phyloP scores from a whole-genome alignment of 148 eudicot species.

The Rhododendron vialii region DNA sequence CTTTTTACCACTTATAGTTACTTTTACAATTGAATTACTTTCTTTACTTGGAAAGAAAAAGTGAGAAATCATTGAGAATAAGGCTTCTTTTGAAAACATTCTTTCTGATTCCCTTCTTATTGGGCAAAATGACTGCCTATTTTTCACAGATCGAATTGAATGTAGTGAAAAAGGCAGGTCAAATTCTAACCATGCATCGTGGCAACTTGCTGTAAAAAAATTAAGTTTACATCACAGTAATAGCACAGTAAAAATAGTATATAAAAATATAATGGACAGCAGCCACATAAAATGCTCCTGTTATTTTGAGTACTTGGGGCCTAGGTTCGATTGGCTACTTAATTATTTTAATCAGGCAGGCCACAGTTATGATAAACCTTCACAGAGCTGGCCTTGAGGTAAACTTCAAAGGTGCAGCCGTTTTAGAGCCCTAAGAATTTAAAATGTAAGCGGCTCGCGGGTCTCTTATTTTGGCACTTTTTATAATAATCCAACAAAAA shows the following conservation, averaged over 20 bases:
- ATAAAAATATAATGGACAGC: neutral
- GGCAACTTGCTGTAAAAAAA: neutral
- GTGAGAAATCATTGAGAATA: neutral
- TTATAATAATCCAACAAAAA: no score
- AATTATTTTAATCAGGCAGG: neutral
- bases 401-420: neutral
- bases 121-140: neutral
- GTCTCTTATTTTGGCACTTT: no score
- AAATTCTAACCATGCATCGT: neutral
- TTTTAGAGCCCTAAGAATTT: no score
- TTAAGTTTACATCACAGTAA: neutral
- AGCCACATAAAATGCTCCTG: neutral
- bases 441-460: neutral
- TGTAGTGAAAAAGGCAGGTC: neutral
- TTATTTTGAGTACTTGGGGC: neutral
- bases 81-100: neutral
- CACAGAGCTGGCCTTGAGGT: neutral
- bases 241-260: neutral
- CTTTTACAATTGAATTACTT: neutral
- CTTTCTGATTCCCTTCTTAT: neutral
- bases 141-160: neutral
- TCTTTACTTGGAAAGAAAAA: neutral
- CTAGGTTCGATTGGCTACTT: neutral
- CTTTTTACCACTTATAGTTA: neutral
- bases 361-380: neutral